Evolutionary conservation across 345 rosid genomes (phyloP).

Genomic region (Gossypium anomalum): DNA sequence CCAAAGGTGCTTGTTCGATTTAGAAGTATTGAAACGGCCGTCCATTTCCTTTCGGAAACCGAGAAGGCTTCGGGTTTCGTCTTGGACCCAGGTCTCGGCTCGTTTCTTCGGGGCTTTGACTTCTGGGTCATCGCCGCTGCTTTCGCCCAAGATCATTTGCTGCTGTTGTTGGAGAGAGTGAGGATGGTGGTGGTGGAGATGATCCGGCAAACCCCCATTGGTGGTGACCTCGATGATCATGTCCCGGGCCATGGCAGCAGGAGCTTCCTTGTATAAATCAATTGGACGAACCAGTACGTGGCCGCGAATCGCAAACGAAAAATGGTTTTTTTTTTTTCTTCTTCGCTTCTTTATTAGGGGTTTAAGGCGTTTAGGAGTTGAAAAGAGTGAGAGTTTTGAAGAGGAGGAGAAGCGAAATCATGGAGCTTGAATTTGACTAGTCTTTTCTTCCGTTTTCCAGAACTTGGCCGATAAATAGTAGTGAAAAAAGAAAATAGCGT

Average conservation of each 20-base stretch:
- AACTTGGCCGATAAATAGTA: not conserved
- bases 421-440: not conserved
- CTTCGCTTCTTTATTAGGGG: not conserved
- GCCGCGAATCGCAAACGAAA: not conserved
- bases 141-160: slow-evolving; percentile 74
- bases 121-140: slow-evolving; percentile 76
- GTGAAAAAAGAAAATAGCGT: not conserved
- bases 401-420: slow-evolving; percentile 14
- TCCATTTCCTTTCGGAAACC: slow-evolving; percentile 79
- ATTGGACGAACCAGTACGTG: slow-evolving; percentile 64
- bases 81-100: slow-evolving; percentile 97
- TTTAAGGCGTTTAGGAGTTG: not conserved
- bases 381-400: slow-evolving; percentile 10
- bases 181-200: slow-evolving; percentile 24
- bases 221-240: slow-evolving; percentile 79
- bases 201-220: slow-evolving; percentile 55
- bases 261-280: slow-evolving; percentile 73
- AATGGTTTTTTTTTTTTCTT: not conserved
- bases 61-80: slow-evolving; percentile 81
- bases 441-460: not conserved
- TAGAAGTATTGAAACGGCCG: slow-evolving; percentile 81
- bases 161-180: slow-evolving; percentile 33
- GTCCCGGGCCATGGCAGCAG: slow-evolving; percentile 37
- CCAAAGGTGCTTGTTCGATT: slow-evolving; percentile 97
- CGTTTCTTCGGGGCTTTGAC: slow-evolving; percentile 87